Conservation (phyloP, 2,329 filamentous ascomycete genomes). For the Aureobasidium sp. region DNA sequence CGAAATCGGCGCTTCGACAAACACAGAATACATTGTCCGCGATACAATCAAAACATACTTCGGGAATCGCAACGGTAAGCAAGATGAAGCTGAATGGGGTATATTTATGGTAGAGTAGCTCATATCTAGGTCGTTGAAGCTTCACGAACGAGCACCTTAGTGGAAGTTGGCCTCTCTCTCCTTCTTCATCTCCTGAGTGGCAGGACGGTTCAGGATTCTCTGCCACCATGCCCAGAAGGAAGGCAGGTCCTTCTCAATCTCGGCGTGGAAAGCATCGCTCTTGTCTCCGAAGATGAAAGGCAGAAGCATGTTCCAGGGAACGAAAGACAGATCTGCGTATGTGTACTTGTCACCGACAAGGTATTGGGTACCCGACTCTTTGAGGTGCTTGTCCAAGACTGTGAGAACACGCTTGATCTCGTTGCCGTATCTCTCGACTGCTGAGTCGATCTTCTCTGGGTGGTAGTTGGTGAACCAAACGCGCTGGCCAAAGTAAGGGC, state of each 20-base stretch:
- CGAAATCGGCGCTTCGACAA: not conserved
- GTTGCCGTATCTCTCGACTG: too few relatives aligned
- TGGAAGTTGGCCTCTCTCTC: constrained; percentile 14
- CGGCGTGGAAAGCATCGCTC: constrained; percentile 10
- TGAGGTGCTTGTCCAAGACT: too few relatives aligned
- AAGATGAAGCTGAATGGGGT: not conserved
- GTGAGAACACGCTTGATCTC: too few relatives aligned
- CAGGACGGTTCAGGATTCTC: constrained; percentile 12
- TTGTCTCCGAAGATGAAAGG: constrained; percentile 13
- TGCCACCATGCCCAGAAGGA: constrained; percentile 14
- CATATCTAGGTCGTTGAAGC: not conserved
- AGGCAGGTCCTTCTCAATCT: constrained; percentile 15
- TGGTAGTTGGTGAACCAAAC: too few relatives aligned
- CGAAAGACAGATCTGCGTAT: too few relatives aligned
- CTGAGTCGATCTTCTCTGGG: too few relatives aligned
- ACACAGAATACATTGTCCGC: too few relatives aligned
- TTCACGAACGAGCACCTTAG: not conserved
- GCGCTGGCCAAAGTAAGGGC: too few relatives aligned
- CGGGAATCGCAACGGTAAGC: too few relatives aligned
- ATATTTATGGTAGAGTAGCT: not conserved
- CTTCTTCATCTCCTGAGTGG: constrained; percentile 17
- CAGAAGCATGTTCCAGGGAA: constrained; percentile 13
- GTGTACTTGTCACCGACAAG: too few relatives aligned
- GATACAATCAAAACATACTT: too few relatives aligned
- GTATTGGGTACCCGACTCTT: too few relatives aligned